phyloP scores from a whole-genome alignment of 129 eudicot species.

The Logfia minima region DNA sequence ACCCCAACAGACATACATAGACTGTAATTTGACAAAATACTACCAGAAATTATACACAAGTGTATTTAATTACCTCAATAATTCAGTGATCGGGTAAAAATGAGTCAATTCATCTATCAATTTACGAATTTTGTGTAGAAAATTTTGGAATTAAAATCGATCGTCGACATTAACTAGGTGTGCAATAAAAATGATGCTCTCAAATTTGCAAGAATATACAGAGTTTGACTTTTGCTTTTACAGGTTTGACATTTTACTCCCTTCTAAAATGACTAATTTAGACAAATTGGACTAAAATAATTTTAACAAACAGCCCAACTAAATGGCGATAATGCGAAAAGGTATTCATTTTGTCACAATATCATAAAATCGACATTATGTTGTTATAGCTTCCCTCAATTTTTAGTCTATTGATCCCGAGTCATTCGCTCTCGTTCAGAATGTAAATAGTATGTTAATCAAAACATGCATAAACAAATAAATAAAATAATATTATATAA shows the following conservation, averaged over 20 bases:
- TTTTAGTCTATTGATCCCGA: too few species aligned
- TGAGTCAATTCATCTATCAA: conserved; percentile 31
- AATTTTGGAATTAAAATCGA: conserved; percentile 5
- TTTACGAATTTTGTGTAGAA: neutral
- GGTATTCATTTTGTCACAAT: too few species aligned
- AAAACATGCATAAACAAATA: neutral
- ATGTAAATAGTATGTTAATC: too few species aligned
- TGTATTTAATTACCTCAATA: conserved; percentile 24
- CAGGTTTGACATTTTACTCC: conserved; percentile 16
- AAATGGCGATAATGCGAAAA: too few species aligned
- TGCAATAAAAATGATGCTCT: conserved; percentile 17
- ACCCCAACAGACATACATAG: neutral
- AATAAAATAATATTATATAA: too few species aligned
- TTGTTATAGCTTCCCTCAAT: too few species aligned
- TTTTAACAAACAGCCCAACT: too few species aligned
- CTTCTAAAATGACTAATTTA: conserved; percentile 14
- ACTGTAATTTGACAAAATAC: conserved; percentile 7
- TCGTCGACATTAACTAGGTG: conserved; percentile 29
- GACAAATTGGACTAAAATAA: neutral
- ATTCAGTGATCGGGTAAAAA: conserved; percentile 10
- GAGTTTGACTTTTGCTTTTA: conserved; percentile 1
- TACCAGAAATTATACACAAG: conserved; percentile 7
- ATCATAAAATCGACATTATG: too few species aligned
- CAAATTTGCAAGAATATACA: conserved; percentile 3
- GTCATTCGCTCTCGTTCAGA: too few species aligned